Evolutionary conservation across 805 yeast species (phyloP), one percentile per base, ranked within the genome.

Genomic region (Ogataea paradorogensis): DNA sequence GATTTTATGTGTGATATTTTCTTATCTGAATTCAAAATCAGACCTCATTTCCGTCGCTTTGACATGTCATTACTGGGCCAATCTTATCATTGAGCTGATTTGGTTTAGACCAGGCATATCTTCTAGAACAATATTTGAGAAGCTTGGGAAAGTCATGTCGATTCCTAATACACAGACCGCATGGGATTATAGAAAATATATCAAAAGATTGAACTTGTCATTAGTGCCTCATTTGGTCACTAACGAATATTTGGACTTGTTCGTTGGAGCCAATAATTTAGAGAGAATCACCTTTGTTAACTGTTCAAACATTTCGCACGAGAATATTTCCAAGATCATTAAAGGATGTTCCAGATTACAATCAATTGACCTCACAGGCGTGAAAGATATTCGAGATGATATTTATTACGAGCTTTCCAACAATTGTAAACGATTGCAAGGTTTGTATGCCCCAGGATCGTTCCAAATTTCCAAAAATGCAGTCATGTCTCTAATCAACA

Each of bases 391-490:
- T 21, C 66, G 73, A n/a, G 96, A 90, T 65, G 78, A 73, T 30
- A 78, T 89, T 5, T 77, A 88, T 43, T 50, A 63, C 21, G 78
- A 84, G 6, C 69, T 91, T 48, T 88, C 96, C 3, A 56, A 58
- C 7, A 72, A 77, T 53, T 90, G 96, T 61, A 74, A 76, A 26
- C 67, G 91, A 33, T 69, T 91, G 31, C 97, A 91, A 64, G 96
- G 96, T 1, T 67, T 90, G 32, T 90, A 89, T 58, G 93, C 93
- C 0, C 90, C 95, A 1, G 86, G 85, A 5, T 89, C 96, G 42
- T 76, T 76, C 26, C 63, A 68, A n/a, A 81, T 91, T 3, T 70
- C 84, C 5, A 85, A 84, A 46, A 65, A 56, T 3, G 84, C 91
- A 2, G 71, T 91, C 9, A 52, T 76, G 23, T 62, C 64, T 26